Base-by-base conservation (phyloP, 768 basidiomycete species). In the Leccinellum luteum region DNA sequence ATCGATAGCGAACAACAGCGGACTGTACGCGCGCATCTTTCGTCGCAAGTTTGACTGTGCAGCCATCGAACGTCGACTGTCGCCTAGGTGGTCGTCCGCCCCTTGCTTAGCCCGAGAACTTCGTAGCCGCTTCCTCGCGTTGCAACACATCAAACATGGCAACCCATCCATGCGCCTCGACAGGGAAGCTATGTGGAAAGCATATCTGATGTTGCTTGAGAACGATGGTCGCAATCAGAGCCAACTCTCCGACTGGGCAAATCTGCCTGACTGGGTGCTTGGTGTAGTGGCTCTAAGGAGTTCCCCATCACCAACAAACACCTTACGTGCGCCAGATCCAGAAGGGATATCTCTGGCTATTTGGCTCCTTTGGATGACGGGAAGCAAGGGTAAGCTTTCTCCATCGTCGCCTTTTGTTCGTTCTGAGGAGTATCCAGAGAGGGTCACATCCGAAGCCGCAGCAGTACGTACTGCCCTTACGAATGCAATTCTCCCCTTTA, bases 141-240 rank as follows among this genome's bases (percentile, higher is more conserved):
- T 85, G 28, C 70, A 70, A 45, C 76, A 78, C 55, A 77, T 85
- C 55, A 75, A 76, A 51, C 56, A 49, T 38, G 60, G 69, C 6
- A 49, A n/a, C 15, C 57, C 54, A 1, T 64, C 59, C 48, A 27
- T 49, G 25, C 55, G 19, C 30, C 48, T 54, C 14, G 69, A 74
- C 27, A 41, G 63, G 28, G 74, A 80, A 51, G 81, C 82, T 60
- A 69, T 85, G 15, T 85, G 84, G 84, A 78, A 75, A 17, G 76
- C 73, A 12, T 83, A 80, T 59, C 55, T 84, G 34, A 82, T 85
- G 81, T 60, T 83, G 48, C 66, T 78, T 23, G 84, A 85, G 66
- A 78, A 79, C 47, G 82, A 81, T 52, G 78, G 78, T 21, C 66
- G 68, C 57, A 83, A 83, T 57, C 70, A 74, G 52, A 60, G 61